These are phyloP conservation scores for Microstroma glucosiphilum DNA, from an alignment of 1,284 basidiomycete species.

Conservation along the genomic window DNA sequence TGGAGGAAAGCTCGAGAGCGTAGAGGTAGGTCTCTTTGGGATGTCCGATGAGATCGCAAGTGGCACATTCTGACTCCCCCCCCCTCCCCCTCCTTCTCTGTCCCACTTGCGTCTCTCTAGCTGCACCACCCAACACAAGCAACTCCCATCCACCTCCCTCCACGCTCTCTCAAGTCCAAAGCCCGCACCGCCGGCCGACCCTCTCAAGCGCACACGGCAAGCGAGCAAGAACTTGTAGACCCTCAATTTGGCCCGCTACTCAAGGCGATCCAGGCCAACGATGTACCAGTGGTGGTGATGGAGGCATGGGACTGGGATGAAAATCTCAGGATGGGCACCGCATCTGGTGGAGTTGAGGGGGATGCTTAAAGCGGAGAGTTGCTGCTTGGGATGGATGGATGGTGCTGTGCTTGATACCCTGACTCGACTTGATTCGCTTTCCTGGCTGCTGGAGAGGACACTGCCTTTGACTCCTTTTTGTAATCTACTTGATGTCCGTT, in stretches of 20 bases:
- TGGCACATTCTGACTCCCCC: background rate
- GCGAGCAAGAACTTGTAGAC: too few relatives aligned
- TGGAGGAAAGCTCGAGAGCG: slow-evolving; percentile 7
- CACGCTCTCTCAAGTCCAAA: background rate
- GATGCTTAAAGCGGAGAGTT: too few relatives aligned
- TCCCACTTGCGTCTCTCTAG: background rate
- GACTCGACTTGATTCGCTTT: too few relatives aligned
- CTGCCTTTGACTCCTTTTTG: too few relatives aligned
- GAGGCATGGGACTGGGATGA: slow-evolving; percentile 5
- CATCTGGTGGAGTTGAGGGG: too few relatives aligned
- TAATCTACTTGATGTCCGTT: too few relatives aligned
- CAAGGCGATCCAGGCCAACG: slow-evolving; percentile 2
- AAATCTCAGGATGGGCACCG: too few relatives aligned
- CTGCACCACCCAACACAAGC: background rate
- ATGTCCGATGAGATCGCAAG: background rate
- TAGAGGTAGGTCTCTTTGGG: slow-evolving; percentile 7
- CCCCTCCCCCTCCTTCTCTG: background rate
- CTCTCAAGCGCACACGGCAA: too few relatives aligned
- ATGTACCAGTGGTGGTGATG: slow-evolving; percentile 4
- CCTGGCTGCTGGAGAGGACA: too few relatives aligned
- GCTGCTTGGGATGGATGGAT: too few relatives aligned
- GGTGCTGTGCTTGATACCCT: too few relatives aligned
- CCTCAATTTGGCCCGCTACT: background rate
- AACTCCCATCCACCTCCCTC: background rate
- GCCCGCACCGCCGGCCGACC: background rate